Conservation (phyloP, 768 basidiomycete genomes). For the Podaxis pistillaris region DNA sequence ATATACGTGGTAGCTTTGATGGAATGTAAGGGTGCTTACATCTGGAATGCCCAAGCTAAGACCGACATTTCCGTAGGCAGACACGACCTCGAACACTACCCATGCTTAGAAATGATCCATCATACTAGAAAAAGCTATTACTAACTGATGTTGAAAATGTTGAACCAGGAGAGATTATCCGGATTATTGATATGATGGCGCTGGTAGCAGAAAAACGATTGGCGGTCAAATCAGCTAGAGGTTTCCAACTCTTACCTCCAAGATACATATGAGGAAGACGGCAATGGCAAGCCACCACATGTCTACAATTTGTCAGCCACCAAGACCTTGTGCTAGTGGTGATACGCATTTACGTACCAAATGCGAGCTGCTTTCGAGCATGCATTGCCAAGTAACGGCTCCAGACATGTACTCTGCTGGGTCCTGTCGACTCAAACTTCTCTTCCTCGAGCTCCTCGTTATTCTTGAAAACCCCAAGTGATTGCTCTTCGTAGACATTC, state of each 20-base stretch:
- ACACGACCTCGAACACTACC: slow-evolving; percentile 82
- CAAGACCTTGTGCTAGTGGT: neutral
- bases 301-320: slow-evolving; percentile 45
- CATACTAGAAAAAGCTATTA: slow-evolving; percentile 15
- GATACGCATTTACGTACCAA: slow-evolving; percentile 49
- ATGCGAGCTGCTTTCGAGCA: slow-evolving; percentile 85
- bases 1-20: neutral
- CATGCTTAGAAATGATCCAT: neutral
- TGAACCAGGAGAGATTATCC: slow-evolving; percentile 67
- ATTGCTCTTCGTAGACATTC: slow-evolving; percentile 92
- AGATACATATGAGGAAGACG: slow-evolving; percentile 87
- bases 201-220: slow-evolving; percentile 31
- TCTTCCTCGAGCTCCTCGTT: slow-evolving; percentile 49
- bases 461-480: slow-evolving; percentile 74
- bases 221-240: neutral
- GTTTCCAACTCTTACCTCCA: slow-evolving; percentile 60
- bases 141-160: slow-evolving; percentile 77
- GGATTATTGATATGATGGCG: slow-evolving; percentile 55
- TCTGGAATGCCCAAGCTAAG: slow-evolving; percentile 85
- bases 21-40: slow-evolving; percentile 40
- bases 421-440: slow-evolving; percentile 41
- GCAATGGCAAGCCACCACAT: slow-evolving; percentile 95
- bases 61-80: slow-evolving; percentile 87
- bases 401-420: slow-evolving; percentile 60
- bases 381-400: slow-evolving; percentile 79